These are phyloP conservation scores for Spathaspora gorwiae DNA, from an alignment of 805 yeast species.

Conservation along the genomic window DNA sequence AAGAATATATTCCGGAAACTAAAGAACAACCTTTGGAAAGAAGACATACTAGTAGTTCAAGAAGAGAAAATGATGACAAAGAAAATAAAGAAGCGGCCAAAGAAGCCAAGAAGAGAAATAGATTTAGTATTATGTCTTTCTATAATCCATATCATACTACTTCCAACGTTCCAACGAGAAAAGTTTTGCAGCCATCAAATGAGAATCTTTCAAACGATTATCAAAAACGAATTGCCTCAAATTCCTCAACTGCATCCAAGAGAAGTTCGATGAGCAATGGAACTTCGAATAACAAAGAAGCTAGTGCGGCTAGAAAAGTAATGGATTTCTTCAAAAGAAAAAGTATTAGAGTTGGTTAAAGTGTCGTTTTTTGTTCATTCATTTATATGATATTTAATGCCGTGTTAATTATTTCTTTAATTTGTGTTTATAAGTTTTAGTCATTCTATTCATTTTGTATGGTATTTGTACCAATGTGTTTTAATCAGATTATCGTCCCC, in stretches of 20 bases:
- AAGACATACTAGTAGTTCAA: slow-evolving; percentile 1
- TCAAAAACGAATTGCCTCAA: slow-evolving; percentile 19
- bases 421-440: too few relatives aligned
- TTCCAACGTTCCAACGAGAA: slow-evolving; percentile 13
- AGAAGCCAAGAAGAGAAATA: slow-evolving; percentile 30
- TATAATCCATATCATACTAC: slow-evolving; percentile 18
- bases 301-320: slow-evolving; percentile 72
- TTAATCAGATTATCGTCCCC: too few relatives aligned
- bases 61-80: slow-evolving; percentile 13
- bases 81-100: slow-evolving; percentile 18
- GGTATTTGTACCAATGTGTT: too few relatives aligned
- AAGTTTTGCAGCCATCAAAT: slow-evolving; percentile 29
- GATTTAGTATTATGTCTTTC: slow-evolving; percentile 42
- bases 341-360: slow-evolving; percentile 23
- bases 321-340: slow-evolving; percentile 76
- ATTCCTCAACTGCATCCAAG: slow-evolving; percentile 22
- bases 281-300: slow-evolving; percentile 41
- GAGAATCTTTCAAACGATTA: slow-evolving; percentile 19
- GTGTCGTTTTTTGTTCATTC: neutral
- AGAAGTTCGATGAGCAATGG: slow-evolving; percentile 19
- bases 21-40: neutral
- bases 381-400: neutral
- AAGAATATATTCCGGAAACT: slow-evolving; percentile 5
- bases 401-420: too few relatives aligned
- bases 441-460: too few relatives aligned